Evolutionary conservation across 2,329 filamentous ascomycete genomes (phyloP).

Genomic region (Exophiala phaeomuriformis): DNA sequence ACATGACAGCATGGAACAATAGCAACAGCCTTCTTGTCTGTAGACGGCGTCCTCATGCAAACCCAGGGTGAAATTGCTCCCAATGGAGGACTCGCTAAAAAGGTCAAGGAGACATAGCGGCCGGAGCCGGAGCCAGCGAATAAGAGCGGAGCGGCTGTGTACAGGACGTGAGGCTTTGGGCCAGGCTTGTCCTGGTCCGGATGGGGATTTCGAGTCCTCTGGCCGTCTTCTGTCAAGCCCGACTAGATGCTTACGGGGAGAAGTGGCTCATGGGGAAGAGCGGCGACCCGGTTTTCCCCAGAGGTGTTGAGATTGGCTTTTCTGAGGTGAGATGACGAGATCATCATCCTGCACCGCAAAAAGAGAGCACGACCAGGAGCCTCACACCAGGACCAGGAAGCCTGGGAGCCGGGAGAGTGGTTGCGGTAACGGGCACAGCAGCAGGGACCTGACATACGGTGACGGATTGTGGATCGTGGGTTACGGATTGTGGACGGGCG

Average conservation of each 20-base stretch:
- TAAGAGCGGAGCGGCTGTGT: conserved; percentile 20
- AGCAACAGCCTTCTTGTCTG: too few species aligned
- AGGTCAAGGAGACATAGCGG: conserved; percentile 15
- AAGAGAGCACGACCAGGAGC: neutral
- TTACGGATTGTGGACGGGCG: conserved; percentile 8
- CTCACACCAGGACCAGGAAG: conserved; percentile 12
- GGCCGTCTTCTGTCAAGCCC: conserved; percentile 15
- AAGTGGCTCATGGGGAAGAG: too few species aligned
- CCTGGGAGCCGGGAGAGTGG: neutral
- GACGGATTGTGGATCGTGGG: conserved; percentile 8
- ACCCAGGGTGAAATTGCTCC: conserved; percentile 24
- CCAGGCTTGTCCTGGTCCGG: conserved; percentile 13
- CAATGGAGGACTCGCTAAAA: conserved; percentile 8
- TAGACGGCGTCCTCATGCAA: conserved; percentile 7
- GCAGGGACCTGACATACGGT: neutral
- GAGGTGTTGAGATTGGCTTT: too few species aligned
- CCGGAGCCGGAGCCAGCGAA: neutral
- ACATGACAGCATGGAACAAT: conserved; percentile 3
- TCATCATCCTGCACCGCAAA: too few species aligned
- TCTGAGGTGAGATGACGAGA: too few species aligned
- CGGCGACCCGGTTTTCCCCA: too few species aligned
- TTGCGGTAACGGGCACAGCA: neutral
- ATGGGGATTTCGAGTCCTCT: conserved; percentile 14
- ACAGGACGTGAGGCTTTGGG: conserved; percentile 12
- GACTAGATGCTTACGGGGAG: too few species aligned